A percentile compares a stretch with the other conserved stretches of the same genome.
These are phyloP conservation scores for Rhodocollybia butyracea DNA, from an alignment of 768 basidiomycete genomes.

Conservation along the genomic window DNA sequence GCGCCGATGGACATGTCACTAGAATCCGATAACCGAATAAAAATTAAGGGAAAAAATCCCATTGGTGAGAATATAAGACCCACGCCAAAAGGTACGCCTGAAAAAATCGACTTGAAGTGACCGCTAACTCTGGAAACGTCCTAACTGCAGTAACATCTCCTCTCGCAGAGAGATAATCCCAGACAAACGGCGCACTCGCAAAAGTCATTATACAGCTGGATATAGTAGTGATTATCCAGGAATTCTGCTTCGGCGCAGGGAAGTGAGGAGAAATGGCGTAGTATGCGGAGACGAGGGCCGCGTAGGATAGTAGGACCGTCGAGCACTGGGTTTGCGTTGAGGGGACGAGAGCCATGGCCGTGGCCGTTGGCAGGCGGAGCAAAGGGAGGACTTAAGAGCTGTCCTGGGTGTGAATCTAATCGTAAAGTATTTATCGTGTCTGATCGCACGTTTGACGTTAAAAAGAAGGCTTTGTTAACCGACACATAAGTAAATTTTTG, in stretches of 20 bases:
- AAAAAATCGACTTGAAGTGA: constrained; percentile 35
- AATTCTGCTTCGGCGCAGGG: constrained; percentile 34
- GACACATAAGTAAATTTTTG: too few relatives aligned
- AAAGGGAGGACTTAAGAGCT: too few relatives aligned
- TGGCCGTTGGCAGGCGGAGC: too few relatives aligned
- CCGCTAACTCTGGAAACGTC: constrained; percentile 18
- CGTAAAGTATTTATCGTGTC: too few relatives aligned
- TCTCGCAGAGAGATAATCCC: constrained; percentile 20
- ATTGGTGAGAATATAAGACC: constrained; percentile 16
- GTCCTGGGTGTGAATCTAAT: too few relatives aligned
- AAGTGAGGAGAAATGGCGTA: constrained; percentile 24
- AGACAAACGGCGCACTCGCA: constrained; percentile 37
- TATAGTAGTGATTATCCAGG: constrained; percentile 46
- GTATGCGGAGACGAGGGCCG: constrained; percentile 23
- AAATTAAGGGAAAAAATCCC: not conserved
- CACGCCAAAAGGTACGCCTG: constrained; percentile 44
- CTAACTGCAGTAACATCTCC: constrained; percentile 23
- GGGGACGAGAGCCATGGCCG: too few relatives aligned
- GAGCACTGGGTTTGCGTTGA: too few relatives aligned
- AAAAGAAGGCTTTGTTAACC: too few relatives aligned
- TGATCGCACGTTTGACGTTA: too few relatives aligned
- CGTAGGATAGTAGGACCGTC: constrained; percentile 16
- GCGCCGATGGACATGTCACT: constrained; percentile 41
- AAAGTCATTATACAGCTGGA: constrained; percentile 39
- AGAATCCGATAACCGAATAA: not conserved